Evolutionary conservation across 495 filamentous ascomycete species (phyloP), one percentile per base, ranked within the genome.

Genomic region (Aspergillus nanangensis): DNA sequence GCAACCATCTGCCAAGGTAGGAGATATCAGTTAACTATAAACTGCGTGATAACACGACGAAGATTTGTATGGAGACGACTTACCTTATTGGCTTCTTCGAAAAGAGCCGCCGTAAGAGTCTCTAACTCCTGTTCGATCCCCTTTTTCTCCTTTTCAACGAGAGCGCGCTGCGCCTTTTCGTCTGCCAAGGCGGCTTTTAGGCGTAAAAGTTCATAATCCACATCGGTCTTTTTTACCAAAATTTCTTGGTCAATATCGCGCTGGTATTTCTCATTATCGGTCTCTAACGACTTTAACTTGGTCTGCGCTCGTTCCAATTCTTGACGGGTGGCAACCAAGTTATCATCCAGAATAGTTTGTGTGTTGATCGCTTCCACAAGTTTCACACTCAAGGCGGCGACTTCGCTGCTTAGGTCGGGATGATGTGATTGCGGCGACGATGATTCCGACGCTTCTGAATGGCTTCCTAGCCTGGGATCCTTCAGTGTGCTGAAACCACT

Each of bases 361-460:
- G 93, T 87, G 60, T 98, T 98, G 65, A 98, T 96, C 41, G 93
- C 91, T 55, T 90, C 90, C 47, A 98, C 90, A 41, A 98, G 77
- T 66, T 98, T 98, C 38, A 90, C 91, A 63, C 89, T 96, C 18
- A 98, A 73, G 3, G 88, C 79, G 21, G 93, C 86, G 10, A 97
- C 90, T 65, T 98, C 93, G 44, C 83, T 80, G 61, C 85, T 88
- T 36, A 95, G 72, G 56, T 92, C 89, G 15, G 88, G 87, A 51
- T 90, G 86, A 47, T 76, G 75, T 15, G 74, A 70, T 31, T 65
- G 64, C 5, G 62, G 23, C 17, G 70, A 66, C 22, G 61, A 57
- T 17, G 67, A 61, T 25, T 63, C 56, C 38, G 70, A 66, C 13
- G 63, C 51, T 44, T 75, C 66, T 18, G 61, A 47, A 24, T 50